phyloP scores from a whole-genome alignment of 1,284 basidiomycete species.

The Trametes versicolor region DNA sequence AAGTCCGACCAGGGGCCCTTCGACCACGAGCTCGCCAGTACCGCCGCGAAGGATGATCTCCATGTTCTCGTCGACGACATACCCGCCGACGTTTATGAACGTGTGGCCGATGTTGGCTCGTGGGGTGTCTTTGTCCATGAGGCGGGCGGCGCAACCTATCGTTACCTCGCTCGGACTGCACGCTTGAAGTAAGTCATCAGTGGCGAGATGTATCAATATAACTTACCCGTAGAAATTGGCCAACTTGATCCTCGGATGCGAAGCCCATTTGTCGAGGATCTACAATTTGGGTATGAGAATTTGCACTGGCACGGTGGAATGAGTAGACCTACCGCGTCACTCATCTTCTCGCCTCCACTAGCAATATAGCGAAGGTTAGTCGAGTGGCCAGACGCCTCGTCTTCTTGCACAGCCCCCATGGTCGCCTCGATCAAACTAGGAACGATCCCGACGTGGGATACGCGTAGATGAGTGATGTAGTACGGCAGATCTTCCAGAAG shows the following conservation, averaged over 20 bases:
- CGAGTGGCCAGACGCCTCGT: conserved; percentile 36
- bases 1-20: conserved; percentile 60
- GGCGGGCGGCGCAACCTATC: conserved; percentile 60
- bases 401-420: conserved; percentile 51
- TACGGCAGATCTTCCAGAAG: conserved; percentile 57
- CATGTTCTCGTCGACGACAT: conserved; percentile 50
- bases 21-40: conserved; percentile 61
- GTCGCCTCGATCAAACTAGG: conserved; percentile 65
- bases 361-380: conserved; percentile 56
- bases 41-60: conserved; percentile 56
- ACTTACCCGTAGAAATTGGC: conserved; percentile 62
- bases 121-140: conserved; percentile 53
- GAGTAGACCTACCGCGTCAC: conserved; percentile 52
- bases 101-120: conserved; percentile 56
- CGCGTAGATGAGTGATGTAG: conserved; percentile 53
- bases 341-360: conserved; percentile 65
- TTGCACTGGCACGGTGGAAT: neutral
- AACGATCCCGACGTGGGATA: conserved; percentile 63
- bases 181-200: neutral
- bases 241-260: conserved; percentile 54
- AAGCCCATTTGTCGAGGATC: conserved; percentile 62
- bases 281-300: conserved; percentile 30
- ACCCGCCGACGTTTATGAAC: conserved; percentile 50
- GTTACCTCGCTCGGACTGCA: conserved; percentile 55
- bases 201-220: conserved; percentile 26